Evolutionary conservation across 2,329 filamentous ascomycete species (phyloP).

Genomic region (Fusarium sororula): DNA sequence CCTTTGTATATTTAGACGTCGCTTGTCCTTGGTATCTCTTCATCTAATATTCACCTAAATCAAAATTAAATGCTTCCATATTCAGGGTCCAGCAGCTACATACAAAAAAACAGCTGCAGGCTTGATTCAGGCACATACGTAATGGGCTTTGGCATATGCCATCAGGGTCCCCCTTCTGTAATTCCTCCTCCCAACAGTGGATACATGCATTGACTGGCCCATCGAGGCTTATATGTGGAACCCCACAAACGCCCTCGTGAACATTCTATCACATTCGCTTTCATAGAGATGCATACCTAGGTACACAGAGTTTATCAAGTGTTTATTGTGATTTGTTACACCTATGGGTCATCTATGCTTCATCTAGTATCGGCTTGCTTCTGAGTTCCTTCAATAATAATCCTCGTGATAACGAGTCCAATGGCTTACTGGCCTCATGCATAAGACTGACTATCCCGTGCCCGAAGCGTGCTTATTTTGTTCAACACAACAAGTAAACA

Average conservation of each 20-base stretch:
- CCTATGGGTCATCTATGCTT: not conserved
- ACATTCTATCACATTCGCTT: slow-evolving; percentile 13
- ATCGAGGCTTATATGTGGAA: slow-evolving; percentile 7
- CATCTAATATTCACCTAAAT: not conserved
- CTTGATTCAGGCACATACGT: slow-evolving; percentile 7
- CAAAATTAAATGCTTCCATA: not conserved
- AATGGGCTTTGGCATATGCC: slow-evolving; percentile 8
- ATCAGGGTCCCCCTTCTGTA: slow-evolving; percentile 35
- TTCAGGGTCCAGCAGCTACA: slow-evolving; percentile 22
- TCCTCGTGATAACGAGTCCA: slow-evolving; percentile 1
- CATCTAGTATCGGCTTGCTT: not conserved
- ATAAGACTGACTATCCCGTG: not conserved
- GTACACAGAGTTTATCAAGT: not conserved
- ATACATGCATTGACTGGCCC: not conserved
- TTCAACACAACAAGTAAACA: not conserved
- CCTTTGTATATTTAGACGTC: not conserved
- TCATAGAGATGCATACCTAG: not conserved
- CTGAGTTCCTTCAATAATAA: not conserved
- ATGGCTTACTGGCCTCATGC: not conserved
- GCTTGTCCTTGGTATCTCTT: not conserved
- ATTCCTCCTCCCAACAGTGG: not conserved
- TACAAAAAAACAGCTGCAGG: not conserved
- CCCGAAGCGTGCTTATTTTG: not conserved
- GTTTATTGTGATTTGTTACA: not conserved
- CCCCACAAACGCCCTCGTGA: slow-evolving; percentile 12